A percentile compares a stretch with the other conserved stretches of the same genome.
These are phyloP conservation scores for Passalora sequoiae DNA, from an alignment of 2,329 filamentous ascomycete species.

Conservation along the genomic window DNA sequence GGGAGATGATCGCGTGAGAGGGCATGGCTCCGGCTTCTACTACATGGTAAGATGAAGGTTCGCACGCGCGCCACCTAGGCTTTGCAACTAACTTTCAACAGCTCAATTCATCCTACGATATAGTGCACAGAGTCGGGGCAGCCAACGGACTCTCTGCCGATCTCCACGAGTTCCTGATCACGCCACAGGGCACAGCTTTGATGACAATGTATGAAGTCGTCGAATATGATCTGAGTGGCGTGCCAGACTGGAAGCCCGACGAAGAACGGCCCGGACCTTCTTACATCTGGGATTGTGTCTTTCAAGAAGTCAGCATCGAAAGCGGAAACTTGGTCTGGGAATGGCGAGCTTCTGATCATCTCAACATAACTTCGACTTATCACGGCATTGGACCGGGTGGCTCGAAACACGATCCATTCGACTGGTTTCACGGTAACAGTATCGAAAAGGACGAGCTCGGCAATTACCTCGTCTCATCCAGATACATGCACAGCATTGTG, in stretches of 20 bases:
- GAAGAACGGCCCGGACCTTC: constrained; percentile 16
- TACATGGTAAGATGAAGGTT: constrained; percentile 28
- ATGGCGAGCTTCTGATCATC: constrained; percentile 46
- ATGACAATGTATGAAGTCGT: constrained; percentile 40
- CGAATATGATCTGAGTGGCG: constrained; percentile 21
- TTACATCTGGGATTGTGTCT: constrained; percentile 39
- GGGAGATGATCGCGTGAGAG: constrained; percentile 35
- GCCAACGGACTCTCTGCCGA: constrained; percentile 35
- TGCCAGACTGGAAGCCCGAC: constrained; percentile 21
- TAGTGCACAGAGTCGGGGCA: constrained; percentile 38
- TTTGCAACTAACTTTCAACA: too few relatives aligned
- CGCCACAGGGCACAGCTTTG: constrained; percentile 39
- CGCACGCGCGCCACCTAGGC: constrained; percentile 11
- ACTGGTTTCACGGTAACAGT: constrained; percentile 52
- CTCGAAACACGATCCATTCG: constrained; percentile 43
- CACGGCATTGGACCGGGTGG: constrained; percentile 38
- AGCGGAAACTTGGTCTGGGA: constrained; percentile 43
- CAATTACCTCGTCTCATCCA: constrained; percentile 45
- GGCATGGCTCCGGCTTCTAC: constrained; percentile 33
- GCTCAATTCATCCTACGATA: constrained; percentile 37
- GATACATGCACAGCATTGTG: constrained; percentile 41
- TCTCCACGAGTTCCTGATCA: constrained; percentile 44
- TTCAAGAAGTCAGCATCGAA: constrained; percentile 46
- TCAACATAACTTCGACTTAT: constrained; percentile 30
- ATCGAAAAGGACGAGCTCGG: constrained; percentile 45